Evolutionary conservation across 2,329 filamentous ascomycete genomes (phyloP), one percentile per base, ranked within the genome.

Genomic region (Exserohilum turcica): DNA sequence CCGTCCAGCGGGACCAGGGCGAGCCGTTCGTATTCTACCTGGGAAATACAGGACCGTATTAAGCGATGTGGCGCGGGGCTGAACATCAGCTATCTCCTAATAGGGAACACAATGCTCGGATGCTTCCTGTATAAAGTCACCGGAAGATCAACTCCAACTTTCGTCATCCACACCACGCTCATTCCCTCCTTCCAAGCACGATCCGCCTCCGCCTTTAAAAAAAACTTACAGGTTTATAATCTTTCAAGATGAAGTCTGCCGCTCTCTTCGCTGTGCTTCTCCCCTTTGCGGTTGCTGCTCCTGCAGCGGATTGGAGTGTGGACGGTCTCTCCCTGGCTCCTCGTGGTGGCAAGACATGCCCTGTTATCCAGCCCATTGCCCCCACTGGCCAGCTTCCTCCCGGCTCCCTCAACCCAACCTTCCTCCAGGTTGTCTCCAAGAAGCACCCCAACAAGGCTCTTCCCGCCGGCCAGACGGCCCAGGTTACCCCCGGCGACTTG

Each of bases 401-500:
- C 1, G 21, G 28, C n/a, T 48, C 54, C 12, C 47, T 60, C 33
- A 48, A 38, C n/a, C 57, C 57, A 1, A 39, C 50, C 24, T 57
- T 60, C 54, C 40, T 60, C 3, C 31, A 48, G 16, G 46, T 52
- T 3, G 36, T 60, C 13, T 60, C 57, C 13, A 37, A 52, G 39
- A 53, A 55, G 44, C 28, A 57, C 3, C 59, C 56, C 31, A 43
- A 61, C 45, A 53, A 55, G 12, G 56, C 59, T 9, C 50, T 42
- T 36, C 56, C 50, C 12, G 59, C 24, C 15, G 54, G 56, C 21
- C 53, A 61, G 18, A 40, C 40, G 24, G 59, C 47, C 2, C 50
- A 55, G 7, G 56, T 61, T 27, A 59, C 59, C 6, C 59, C 59
- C 15, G 15, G 53, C 15, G 53, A 61, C 51, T 55, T 55, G 32